phyloP scores from a whole-genome alignment of 495 filamentous ascomycete genomes.

The Cercophora samala region DNA sequence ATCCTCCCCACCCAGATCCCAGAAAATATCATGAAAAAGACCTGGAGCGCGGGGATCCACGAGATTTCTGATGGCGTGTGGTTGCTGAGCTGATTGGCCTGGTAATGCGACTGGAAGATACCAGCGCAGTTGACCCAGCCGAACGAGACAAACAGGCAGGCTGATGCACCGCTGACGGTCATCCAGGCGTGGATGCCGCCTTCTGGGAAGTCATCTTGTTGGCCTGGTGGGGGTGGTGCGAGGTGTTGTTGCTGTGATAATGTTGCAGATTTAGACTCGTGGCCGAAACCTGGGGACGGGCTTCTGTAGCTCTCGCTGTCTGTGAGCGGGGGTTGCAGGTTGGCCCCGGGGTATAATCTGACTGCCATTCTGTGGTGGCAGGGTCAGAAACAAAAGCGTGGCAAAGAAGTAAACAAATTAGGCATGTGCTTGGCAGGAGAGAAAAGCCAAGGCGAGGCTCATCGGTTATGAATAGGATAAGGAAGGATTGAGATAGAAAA shows the following conservation, averaged over 20 bases:
- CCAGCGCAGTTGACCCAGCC: constrained; percentile 64
- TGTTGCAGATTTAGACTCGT: background rate
- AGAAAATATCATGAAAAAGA: constrained; percentile 70
- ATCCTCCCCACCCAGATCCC: constrained; percentile 65
- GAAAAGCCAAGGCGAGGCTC: background rate
- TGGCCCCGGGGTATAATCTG: background rate
- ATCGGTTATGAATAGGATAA: background rate
- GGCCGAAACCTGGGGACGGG: background rate
- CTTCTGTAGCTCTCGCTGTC: background rate
- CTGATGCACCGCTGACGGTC: background rate
- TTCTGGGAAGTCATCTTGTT: background rate
- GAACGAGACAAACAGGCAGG: background rate
- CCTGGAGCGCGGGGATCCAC: constrained; percentile 73
- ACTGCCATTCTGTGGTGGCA: background rate
- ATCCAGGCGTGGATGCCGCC: background rate
- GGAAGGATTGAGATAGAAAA: background rate
- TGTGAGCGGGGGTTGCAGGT: background rate
- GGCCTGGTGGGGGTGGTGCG: background rate
- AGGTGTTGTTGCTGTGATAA: background rate
- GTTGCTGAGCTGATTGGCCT: constrained; percentile 42
- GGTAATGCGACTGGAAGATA: constrained; percentile 77
- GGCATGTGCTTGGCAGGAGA: background rate
- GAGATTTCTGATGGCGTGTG: constrained; percentile 61
- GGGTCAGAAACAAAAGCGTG: too few species aligned
- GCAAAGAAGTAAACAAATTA: background rate